These are phyloP conservation scores for Mycogone perniciosa DNA, from an alignment of 2,329 filamentous ascomycete species.

Conservation along the genomic window DNA sequence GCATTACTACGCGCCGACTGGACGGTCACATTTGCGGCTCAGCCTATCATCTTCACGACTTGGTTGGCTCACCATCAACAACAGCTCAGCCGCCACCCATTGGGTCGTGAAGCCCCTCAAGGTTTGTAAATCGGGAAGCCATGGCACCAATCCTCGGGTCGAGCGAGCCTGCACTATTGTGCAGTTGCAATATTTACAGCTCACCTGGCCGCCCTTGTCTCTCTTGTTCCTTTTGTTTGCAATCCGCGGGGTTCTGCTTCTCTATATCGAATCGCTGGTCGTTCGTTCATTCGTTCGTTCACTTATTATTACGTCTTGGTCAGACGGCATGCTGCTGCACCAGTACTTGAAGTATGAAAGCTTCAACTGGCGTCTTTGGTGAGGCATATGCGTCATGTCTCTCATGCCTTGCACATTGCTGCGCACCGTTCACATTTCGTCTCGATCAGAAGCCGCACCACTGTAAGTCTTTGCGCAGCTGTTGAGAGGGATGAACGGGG, in stretches of 20 bases:
- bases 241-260: slow-evolving; percentile 12
- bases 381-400: slow-evolving; percentile 42
- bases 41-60: slow-evolving; percentile 25
- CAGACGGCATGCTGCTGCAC: slow-evolving; percentile 14
- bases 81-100: slow-evolving; percentile 16
- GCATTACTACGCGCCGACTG: slow-evolving; percentile 31
- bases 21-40: slow-evolving; percentile 22
- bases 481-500: slow-evolving; percentile 22
- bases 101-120: slow-evolving; percentile 9
- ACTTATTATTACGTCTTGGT: slow-evolving; percentile 13
- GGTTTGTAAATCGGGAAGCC: slow-evolving; percentile 13
- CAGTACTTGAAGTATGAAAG: slow-evolving; percentile 31
- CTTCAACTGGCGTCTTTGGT: slow-evolving; percentile 35
- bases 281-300: slow-evolving; percentile 17
- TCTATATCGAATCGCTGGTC: slow-evolving; percentile 17
- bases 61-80: slow-evolving; percentile 19
- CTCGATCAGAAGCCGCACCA: slow-evolving; percentile 33
- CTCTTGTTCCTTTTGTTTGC: slow-evolving; percentile 9
- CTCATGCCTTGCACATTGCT: slow-evolving; percentile 40
- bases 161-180: slow-evolving; percentile 15
- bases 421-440: slow-evolving; percentile 33
- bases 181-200: slow-evolving; percentile 12
- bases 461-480: slow-evolving; percentile 31
- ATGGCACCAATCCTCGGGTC: slow-evolving; percentile 12
- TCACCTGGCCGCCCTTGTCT: slow-evolving; percentile 7